These are phyloP conservation scores for Teunomyces gatunensis DNA, from an alignment of 805 yeast species.

Conservation along the genomic window DNA sequence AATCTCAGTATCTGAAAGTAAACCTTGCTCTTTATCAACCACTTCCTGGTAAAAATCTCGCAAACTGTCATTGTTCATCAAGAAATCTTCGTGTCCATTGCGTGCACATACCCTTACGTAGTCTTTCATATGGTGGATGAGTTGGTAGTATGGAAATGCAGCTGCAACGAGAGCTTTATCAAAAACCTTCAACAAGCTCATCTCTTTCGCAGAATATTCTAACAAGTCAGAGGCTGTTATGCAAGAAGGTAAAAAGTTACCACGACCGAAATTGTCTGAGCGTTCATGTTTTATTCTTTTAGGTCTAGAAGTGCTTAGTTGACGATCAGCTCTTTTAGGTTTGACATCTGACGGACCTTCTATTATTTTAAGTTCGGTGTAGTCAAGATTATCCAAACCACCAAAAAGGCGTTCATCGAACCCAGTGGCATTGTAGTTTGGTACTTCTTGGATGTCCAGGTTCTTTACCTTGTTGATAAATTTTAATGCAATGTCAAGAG, in stretches of 20 bases:
- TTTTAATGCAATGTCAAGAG: constrained; percentile 1
- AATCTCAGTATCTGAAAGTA: not conserved
- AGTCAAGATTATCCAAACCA: not conserved
- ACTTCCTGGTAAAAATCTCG: not conserved
- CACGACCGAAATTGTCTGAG: not conserved
- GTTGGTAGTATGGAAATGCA: not conserved
- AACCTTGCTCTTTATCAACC: not conserved
- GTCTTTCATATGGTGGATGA: not conserved
- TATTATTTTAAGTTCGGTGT: not conserved
- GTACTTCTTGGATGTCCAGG: not conserved
- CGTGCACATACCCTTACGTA: not conserved
- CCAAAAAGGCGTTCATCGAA: not conserved
- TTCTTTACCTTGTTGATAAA: not conserved
- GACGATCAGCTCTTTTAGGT: not conserved
- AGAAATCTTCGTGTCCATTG: not conserved
- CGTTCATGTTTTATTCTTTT: not conserved
- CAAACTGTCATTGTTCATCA: constrained; percentile 1
- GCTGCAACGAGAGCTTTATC: not conserved
- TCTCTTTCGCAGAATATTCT: not conserved
- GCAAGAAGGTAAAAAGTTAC: not conserved
- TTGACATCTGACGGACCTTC: not conserved
- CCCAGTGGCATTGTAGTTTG: not conserved
- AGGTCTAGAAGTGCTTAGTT: not conserved
- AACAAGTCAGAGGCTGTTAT: not conserved
- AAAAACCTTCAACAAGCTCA: not conserved